A percentile compares a stretch with the other conserved stretches of the same genome.
Conservation (phyloP, 1,284 basidiomycete genomes). For the Malassezia caprae region DNA sequence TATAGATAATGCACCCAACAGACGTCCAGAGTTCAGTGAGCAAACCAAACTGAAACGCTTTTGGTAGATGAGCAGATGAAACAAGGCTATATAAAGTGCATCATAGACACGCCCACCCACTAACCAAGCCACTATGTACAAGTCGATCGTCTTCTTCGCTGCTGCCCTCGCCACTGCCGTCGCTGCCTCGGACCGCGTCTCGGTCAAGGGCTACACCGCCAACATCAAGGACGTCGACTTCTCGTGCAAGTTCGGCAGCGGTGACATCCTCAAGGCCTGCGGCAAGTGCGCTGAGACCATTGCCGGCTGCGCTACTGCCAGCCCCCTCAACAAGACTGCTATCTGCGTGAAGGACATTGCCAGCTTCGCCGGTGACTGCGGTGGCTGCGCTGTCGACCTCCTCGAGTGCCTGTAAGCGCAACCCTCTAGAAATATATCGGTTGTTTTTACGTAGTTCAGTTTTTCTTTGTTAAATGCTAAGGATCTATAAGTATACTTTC, state of each 20-base stretch:
- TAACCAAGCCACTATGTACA: neutral
- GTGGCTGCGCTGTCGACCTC: constrained; percentile 9
- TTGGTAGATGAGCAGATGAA: too few relatives aligned
- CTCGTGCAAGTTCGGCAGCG: constrained; percentile 11
- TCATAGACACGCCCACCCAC: too few relatives aligned
- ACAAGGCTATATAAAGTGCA: neutral
- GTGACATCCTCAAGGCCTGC: constrained; percentile 8
- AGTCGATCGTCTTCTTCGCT: neutral
- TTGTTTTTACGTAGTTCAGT: too few relatives aligned
- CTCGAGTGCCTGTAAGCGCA: constrained; percentile 9
- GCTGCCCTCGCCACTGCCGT: neutral
- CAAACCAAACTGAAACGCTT: too few relatives aligned
- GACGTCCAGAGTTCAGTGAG: too few relatives aligned
- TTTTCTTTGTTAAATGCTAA: too few relatives aligned
- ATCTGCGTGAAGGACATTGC: constrained; percentile 1
- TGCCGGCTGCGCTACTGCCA: constrained; percentile 1
- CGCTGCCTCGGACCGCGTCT: neutral
- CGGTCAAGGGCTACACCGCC: constrained; percentile 4
- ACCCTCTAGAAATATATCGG: too few relatives aligned
- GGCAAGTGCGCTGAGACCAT: constrained; percentile 8
- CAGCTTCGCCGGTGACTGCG: constrained; percentile 1
- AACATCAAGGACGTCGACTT: neutral
- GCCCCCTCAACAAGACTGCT: neutral
- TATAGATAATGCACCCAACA: too few relatives aligned
- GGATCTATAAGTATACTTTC: too few relatives aligned